Evolutionary conservation across 2,329 filamentous ascomycete species (phyloP), one percentile per base, ranked within the genome.

Genomic region (Monosporascus sp.): DNA sequence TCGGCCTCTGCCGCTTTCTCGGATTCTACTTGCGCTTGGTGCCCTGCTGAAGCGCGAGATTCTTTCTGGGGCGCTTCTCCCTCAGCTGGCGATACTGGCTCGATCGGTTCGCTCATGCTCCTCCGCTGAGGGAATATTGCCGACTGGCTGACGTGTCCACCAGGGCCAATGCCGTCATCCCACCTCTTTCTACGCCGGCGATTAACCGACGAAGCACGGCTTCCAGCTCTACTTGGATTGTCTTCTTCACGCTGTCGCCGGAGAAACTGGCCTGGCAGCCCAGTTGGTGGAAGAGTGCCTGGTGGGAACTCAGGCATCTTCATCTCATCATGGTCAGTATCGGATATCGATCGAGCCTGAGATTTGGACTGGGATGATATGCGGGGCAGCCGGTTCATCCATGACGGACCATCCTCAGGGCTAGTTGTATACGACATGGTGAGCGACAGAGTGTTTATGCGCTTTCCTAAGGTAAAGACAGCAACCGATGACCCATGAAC

Each of bases 401-500:
- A 99, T 2, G 85, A 85, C 2, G 91, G 89, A 0, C 91, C 90
- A 37, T 96, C 90, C 52, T 96, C 93, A 49, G 88, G 89, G 19
- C 87, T 91, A 56, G 87, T 84, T 0, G 94, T 99, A 74, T 97
- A 99, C 0, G 94, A 97, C 82, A 99, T 89, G 52, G 94, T 97
- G 56, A 99, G 79, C 1, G 90, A 92, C 60, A 99, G 74, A 0
- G 94, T 97, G 74, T 97, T 97, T 81, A 99, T 99, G 56, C 89
- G 92, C 72, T 97, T 99, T 63, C 94, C 94, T 1, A 99, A 82
- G 0, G 94, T 97, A 65, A 99, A 99, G 8, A 99, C 94, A 5
- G 94, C 94, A 62, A 99, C 88, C 0, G 94, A 97, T n/a, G 94
- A 97, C 22, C 94, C 94, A 65, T 99, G 94, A 1, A 99, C 90